Evolutionary conservation across 768 basidiomycete genomes (phyloP), one percentile per base, ranked within the genome.

Genomic region (Boletus sp.): DNA sequence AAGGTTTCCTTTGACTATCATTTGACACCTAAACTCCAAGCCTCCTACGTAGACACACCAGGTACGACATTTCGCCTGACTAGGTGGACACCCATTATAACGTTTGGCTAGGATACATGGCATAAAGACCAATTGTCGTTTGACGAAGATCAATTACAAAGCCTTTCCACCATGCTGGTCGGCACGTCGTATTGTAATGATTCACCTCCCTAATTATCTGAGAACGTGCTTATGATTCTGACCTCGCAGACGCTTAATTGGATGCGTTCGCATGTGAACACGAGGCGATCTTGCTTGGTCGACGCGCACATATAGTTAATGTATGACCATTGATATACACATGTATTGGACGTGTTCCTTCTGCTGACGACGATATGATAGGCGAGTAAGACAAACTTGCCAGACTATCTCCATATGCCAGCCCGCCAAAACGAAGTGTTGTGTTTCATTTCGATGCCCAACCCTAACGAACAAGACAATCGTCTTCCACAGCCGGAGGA

Each of bases 101-200:
- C 50, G 44, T 58, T 54, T 49, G 54, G 47, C 41, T 67, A 93
- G 85, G 93, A 95, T 67, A 92, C 90, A 34, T 93, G 91, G 91
- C 89, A 90, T 64, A 90, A 88, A 64, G 93, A 96, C 71, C 90
- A 93, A 65, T 78, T 82, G 47, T 78, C 80, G 49, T 95, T 96
- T 69, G 84, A 91, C 64, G 93, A 96, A 71, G 93, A 95, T 64
- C 93, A 94, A 64, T 70, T 94, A 46, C 87, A 90, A 67, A 88
- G 83, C 61, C 79, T 96, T 60, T 90, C 90, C 25, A 85, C 87
- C 37, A 93, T 94, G 83, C 77, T 95, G 35, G 89, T 91, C 29
- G 93, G 93, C 41, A 95, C 90, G 45, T 93, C 89, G 15, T 92
- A 92, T 66, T 91, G 88, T 89, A 66, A 75, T 85, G 75, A 48